Evolutionary conservation across 768 basidiomycete species (phyloP).

Genomic region (Neoboletus subvelutipes): DNA sequence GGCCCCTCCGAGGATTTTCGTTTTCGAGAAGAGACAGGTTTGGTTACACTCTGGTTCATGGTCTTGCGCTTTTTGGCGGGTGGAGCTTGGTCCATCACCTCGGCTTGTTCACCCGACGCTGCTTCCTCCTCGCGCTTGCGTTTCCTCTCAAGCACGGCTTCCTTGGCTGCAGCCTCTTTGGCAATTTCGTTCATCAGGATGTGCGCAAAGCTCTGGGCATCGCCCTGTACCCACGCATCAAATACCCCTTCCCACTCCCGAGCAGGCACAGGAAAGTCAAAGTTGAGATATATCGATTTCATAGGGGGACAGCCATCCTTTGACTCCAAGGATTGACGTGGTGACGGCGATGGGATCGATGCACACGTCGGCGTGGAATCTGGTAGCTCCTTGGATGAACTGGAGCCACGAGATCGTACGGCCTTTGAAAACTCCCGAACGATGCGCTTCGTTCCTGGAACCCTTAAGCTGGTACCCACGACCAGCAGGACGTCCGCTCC

Average conservation of each 20-base stretch:
- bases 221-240: slow-evolving; percentile 87
- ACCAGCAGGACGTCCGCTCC: slow-evolving; percentile 85
- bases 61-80: slow-evolving; percentile 30
- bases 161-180: slow-evolving; percentile 53
- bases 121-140: slow-evolving; percentile 54
- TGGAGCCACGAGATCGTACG: slow-evolving; percentile 51
- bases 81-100: slow-evolving; percentile 11
- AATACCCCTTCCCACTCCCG: slow-evolving; percentile 90
- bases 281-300: slow-evolving; percentile 78
- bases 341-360: slow-evolving; percentile 49
- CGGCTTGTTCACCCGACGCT: slow-evolving; percentile 12
- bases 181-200: slow-evolving; percentile 58
- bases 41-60: slow-evolving; percentile 8
- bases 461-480: slow-evolving; percentile 84
- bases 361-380: slow-evolving; percentile 26
- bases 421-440: slow-evolving; percentile 86
- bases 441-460: slow-evolving; percentile 90
- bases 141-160: slow-evolving; percentile 54
- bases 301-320: slow-evolving; percentile 54
- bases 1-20: slow-evolving; percentile 27
- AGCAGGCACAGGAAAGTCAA: slow-evolving; percentile 82
- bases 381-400: slow-evolving; percentile 35
- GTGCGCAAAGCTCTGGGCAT: slow-evolving; percentile 76
- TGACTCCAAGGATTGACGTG: slow-evolving; percentile 35
- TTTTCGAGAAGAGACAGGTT: slow-evolving; percentile 19